Percentiles rank a stretch among this genome's conserved stretches.
These are phyloP conservation scores for Lipomyces anomalus DNA, from an alignment of 805 yeast genomes.

Conservation along the genomic window DNA sequence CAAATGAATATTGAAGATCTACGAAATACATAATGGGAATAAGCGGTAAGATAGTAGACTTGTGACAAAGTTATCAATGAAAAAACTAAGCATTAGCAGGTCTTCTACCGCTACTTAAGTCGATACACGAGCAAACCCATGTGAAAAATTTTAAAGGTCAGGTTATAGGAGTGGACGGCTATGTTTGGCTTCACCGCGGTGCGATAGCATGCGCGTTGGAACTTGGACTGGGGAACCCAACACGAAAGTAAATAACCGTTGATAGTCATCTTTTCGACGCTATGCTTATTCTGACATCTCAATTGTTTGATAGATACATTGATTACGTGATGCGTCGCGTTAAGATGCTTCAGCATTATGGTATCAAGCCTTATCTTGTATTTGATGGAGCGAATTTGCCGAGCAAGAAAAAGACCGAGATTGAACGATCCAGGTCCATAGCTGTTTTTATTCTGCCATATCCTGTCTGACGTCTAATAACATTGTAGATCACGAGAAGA, in stretches of 20 bases:
- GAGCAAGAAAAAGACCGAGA: conserved; percentile 68
- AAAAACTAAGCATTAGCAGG: no score
- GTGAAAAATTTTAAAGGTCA: conserved; percentile 62
- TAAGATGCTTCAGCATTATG: conserved; percentile 57
- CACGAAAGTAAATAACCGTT: conserved; percentile 36
- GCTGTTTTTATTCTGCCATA: background rate
- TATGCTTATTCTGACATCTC: background rate
- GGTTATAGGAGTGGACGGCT: conserved; percentile 76
- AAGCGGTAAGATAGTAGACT: background rate
- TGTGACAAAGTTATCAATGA: no score
- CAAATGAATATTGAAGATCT: no score
- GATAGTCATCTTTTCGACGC: no score
- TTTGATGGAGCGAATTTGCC: conserved; percentile 90
- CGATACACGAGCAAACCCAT: conserved; percentile 57
- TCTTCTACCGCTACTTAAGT: conserved; percentile 68
- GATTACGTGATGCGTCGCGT: conserved; percentile 64
- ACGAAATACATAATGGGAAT: no score
- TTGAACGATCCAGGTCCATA: conserved; percentile 46
- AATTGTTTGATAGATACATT: conserved; percentile 45
- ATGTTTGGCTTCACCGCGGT: conserved; percentile 93
- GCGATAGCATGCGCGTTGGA: conserved; percentile 79
- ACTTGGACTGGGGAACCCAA: conserved; percentile 62
- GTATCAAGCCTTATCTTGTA: conserved; percentile 77
- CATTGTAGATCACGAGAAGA: conserved; percentile 41
- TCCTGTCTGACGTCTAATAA: background rate